Base-by-base conservation (phyloP, 2,329 filamentous ascomycete species). In the Neonectria sp. region DNA sequence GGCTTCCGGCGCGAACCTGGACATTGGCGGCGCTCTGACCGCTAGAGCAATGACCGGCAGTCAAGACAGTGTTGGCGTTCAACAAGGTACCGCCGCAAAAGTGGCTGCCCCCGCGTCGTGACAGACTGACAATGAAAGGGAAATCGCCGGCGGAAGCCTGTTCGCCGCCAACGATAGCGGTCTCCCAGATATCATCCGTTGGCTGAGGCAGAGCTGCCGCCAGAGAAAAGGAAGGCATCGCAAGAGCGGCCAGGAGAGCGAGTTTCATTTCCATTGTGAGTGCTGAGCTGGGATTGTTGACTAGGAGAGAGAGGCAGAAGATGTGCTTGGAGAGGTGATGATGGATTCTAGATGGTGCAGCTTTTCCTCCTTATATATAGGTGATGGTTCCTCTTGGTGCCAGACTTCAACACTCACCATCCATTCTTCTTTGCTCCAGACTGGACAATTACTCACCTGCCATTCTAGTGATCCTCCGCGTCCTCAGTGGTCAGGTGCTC, bases 1-100 rank as follows among this genome's bases (percentile, higher is more conserved):
- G 59, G 37, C 69, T 71, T 21, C 77, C 77, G 27, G 76, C 77
- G 52, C 77, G 77, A 67, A 79, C 68, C 8, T 45, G 56, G 60
- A 78, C 70, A 29, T 24, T 12, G 9, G 68, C 64, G 21, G 72
- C 60, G 25, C 51, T 49, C 48, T 65, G 45, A 33, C 64, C 73
- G 3, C 37, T 55, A n/a, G 74, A 71, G 70, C 76, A 79, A 68
- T 79, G 78, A n/a, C 71, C 77, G 12, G 78, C 78, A 6, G 78
- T 79, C 58, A 79, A 4, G 61, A 79, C 78, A 21, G 77, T 79
- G 66, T 74, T 71, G 68, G 76, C 72, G 66, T 78, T 77, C 49
- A 79, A 27, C 24, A 79, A 67, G 15, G 71, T 59, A 24, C 78
- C 78, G 21, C 78, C 78, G 40, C 78, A 79, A 69, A 75, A 76